Evolutionary conservation across 345 rosid genomes (phyloP), one percentile per base, ranked within the genome.

Genomic region (Isatis tinctoria): DNA sequence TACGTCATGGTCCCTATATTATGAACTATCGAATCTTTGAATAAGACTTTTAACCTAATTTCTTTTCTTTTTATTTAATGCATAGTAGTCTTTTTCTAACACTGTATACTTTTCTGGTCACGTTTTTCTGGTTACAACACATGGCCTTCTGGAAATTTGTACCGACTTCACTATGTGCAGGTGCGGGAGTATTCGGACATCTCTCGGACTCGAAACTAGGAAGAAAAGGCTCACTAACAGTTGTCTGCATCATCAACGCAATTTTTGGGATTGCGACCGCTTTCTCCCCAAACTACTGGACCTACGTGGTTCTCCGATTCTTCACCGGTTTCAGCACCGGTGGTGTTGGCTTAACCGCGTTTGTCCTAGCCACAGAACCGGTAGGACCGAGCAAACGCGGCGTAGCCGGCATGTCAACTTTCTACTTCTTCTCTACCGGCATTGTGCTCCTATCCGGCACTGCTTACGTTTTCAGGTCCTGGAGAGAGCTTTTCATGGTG

Each of bases 321-420:
- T 82, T 88, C 5, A 94, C 98, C 0, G 97, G 98, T 16, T 88
- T 91, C 79, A 94, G 98, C 87, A 88, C 93, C 0, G 98, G 98
- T 4, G 97, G 97, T 3, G 96, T 88, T 0, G 98, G 97, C 65
- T 75, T 94, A 16, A 88, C 91, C 5, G 87, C 97, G 40, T 94
- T 94, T 1, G 97, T 94, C 18, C 86, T 94, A 3, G 85, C 97
- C 69, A 94, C 97, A 0, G 98, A 94, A 59, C 95, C 98, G 0
- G 27, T 94, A 0, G 98, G 98, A 32, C 97, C 97, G 0, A 66
- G 85, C 6, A 94, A 87, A 77, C 95, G 97, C 4, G 97, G 97
- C 9, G 83, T 53, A 0, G 96, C 96, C 3, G 98, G 97, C 70
- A 94, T 94, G 98, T 94, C 97, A 65, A 88, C 97, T 5, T 94